A percentile compares a stretch with the other conserved stretches of the same genome.
Conservation (phyloP, 78 protist species). For the Cavenderia fasciculata region DNA sequence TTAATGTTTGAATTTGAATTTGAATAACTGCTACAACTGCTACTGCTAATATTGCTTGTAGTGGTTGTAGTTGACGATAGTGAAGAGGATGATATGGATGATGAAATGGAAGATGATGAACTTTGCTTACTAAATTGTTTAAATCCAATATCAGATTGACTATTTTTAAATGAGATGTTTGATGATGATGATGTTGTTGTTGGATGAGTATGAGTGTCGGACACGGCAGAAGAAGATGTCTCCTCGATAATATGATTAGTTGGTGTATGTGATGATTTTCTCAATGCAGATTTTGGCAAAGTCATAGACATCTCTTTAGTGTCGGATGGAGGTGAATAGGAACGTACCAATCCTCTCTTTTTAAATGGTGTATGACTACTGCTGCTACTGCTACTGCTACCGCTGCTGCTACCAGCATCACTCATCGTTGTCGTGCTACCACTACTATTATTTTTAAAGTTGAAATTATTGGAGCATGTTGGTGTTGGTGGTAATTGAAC, state of each 20-base stretch:
- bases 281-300: background rate
- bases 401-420: background rate
- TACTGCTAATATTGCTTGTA: background rate
- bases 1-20: background rate
- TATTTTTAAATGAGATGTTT: background rate
- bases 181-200: background rate
- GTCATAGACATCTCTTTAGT: background rate
- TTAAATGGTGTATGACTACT: background rate
- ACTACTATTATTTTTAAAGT: too few relatives aligned
- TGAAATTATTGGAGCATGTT: too few relatives aligned
- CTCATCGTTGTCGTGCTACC: background rate
- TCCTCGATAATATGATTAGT: too few relatives aligned
- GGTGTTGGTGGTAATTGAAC: constrained; percentile 18
- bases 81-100: background rate
- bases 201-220: background rate
- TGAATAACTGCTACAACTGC: background rate
- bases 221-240: too few relatives aligned
- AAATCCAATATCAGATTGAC: too few relatives aligned
- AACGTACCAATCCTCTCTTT: background rate
- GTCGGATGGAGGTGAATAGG: background rate
- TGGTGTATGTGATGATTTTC: background rate
- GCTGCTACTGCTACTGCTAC: background rate
- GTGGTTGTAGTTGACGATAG: background rate
- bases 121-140: background rate
- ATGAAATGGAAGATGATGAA: constrained; percentile 2